These are phyloP conservation scores for Hericium erinaceus DNA, from an alignment of 768 basidiomycete species.

Conservation along the genomic window DNA sequence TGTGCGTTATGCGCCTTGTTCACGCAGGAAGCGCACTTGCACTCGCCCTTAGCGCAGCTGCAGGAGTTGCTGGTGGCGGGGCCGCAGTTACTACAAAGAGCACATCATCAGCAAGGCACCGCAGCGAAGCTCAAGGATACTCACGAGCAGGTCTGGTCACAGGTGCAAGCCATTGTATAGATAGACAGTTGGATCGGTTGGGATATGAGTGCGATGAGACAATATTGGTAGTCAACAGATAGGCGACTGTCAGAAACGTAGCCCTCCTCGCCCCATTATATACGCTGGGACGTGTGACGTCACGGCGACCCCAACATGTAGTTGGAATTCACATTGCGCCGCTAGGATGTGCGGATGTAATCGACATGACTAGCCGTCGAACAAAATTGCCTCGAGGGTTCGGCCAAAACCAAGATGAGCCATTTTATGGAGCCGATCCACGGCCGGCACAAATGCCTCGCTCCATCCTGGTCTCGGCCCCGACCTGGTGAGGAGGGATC, in stretches of 20 bases:
- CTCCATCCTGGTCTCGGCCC: not conserved
- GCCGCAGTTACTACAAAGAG: slow-evolving; percentile 4
- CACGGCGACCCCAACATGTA: slow-evolving; percentile 87
- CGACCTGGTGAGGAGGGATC: no score
- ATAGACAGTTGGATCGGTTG: not conserved
- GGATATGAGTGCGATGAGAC: not conserved
- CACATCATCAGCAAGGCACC: not conserved
- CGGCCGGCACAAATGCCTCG: not conserved
- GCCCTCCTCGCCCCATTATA: slow-evolving; percentile 77
- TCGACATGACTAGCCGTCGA: not conserved
- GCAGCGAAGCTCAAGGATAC: not conserved
- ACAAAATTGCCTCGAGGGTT: not conserved
- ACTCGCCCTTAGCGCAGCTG: slow-evolving; percentile 1
- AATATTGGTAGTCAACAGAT: not conserved
- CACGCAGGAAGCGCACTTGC: slow-evolving; percentile 5
- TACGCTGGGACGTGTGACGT: slow-evolving; percentile 80
- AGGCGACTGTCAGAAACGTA: not conserved
- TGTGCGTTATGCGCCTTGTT: slow-evolving; percentile 1
- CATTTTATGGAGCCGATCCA: not conserved
- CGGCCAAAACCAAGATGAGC: not conserved
- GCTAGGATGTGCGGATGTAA: no score
- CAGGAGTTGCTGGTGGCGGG: not conserved
- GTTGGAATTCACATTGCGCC: no score
- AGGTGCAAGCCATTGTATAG: not conserved
- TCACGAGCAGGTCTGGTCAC: not conserved